A percentile compares a stretch with the other conserved stretches of the same genome.
Evolutionary conservation across 371 early-diverging fungal genomes (phyloP).

Genomic region (Apophysomyces variabilis): DNA sequence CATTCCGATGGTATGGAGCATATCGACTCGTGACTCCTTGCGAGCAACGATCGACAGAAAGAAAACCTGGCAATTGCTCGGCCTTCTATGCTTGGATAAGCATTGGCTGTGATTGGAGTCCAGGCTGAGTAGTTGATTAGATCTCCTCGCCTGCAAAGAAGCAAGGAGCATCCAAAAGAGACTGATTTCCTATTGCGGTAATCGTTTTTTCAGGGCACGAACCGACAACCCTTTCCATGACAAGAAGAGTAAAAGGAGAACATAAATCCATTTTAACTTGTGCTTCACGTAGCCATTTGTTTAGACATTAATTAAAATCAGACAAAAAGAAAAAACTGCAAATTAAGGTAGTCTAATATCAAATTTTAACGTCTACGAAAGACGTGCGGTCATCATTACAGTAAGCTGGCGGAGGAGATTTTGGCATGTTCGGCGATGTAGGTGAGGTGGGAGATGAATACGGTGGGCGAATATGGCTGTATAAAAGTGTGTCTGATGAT

Average conservation of each 20-base stretch:
- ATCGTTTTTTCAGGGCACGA: no score
- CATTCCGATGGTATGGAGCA: no score
- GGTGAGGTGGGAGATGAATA: not conserved
- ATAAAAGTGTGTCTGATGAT: not conserved
- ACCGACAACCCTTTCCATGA: not conserved
- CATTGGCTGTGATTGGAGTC: no score
- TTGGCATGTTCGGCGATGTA: not conserved
- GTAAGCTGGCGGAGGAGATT: not conserved
- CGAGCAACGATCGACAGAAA: no score
- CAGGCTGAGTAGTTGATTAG: no score
- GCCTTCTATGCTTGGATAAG: no score
- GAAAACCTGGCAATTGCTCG: no score
- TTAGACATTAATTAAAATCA: not conserved
- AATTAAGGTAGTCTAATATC: not conserved
- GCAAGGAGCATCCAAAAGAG: no score
- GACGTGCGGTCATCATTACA: slow-evolving; percentile 2
- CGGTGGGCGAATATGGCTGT: slow-evolving; percentile 4
- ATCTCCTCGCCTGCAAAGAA: no score
- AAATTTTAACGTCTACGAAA: slow-evolving; percentile 8
- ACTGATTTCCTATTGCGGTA: no score
- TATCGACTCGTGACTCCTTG: no score
- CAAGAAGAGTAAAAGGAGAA: not conserved
- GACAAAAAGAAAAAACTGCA: no score
- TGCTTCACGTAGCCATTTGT: not conserved
- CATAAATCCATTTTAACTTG: not conserved